Conservation (phyloP, 1,284 basidiomycete species). For the Ganoderma sp. region DNA sequence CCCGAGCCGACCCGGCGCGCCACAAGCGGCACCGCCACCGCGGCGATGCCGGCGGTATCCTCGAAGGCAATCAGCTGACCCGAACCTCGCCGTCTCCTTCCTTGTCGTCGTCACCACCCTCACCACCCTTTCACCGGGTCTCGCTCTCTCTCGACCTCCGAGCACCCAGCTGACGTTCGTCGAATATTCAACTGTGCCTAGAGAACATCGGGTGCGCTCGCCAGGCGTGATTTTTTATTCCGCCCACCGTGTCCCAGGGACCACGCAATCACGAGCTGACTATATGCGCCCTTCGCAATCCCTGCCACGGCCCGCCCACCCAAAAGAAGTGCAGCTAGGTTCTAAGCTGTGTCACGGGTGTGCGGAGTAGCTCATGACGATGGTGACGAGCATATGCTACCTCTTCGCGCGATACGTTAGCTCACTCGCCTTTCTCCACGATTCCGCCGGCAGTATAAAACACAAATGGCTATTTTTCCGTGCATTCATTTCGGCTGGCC, state of each 20-base stretch:
- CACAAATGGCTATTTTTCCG: slow-evolving; percentile 11
- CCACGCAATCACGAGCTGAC: slow-evolving; percentile 20
- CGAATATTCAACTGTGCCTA: not conserved
- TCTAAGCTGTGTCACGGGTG: slow-evolving; percentile 20
- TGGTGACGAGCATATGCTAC: slow-evolving; percentile 23
- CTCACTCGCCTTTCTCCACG: slow-evolving; percentile 15
- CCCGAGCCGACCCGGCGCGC: slow-evolving; percentile 5
- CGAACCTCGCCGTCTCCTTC: not conserved
- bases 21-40: slow-evolving; percentile 32
- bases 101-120: not conserved
- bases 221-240: slow-evolving; percentile 3
- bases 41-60: slow-evolving; percentile 23
- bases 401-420: slow-evolving; percentile 19
- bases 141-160: not conserved
- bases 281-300: slow-evolving; percentile 5
- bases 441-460: slow-evolving; percentile 20
- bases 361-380: slow-evolving; percentile 13
- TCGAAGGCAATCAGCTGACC: slow-evolving; percentile 23
- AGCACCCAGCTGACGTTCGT: slow-evolving; percentile 20
- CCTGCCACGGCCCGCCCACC: slow-evolving; percentile 18
- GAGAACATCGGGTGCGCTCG: not conserved
- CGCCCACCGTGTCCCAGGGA: not conserved
- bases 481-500: slow-evolving; percentile 3
- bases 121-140: not conserved
- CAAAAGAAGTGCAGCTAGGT: slow-evolving; percentile 6